Conservation (phyloP, 306 rosid genomes). For the Fragaria vesca region DNA sequence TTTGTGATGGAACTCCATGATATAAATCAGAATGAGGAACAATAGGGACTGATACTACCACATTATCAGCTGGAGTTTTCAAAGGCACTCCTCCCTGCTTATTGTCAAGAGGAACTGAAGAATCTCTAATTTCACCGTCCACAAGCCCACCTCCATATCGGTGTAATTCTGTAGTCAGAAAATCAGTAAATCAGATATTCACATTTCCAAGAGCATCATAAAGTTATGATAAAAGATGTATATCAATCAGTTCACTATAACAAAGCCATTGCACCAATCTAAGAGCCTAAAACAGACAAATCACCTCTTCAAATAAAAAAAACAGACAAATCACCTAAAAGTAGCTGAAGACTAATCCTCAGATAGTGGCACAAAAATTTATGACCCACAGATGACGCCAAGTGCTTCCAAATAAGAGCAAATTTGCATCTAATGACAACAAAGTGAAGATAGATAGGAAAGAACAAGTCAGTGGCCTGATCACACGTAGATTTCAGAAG, state of each 20-base stretch:
- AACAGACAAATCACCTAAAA: not conserved
- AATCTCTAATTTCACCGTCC: slow-evolving; percentile 79
- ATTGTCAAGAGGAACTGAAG: slow-evolving; percentile 48
- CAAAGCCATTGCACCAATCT: not conserved
- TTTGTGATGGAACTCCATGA: slow-evolving; percentile 84
- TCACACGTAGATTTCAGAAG: not conserved
- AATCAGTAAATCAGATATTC: slow-evolving; percentile 1
- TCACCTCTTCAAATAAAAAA: not conserved
- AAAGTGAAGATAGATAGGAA: not conserved
- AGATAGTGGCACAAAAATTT: not conserved
- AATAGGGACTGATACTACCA: slow-evolving; percentile 59
- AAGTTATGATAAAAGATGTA: not conserved
- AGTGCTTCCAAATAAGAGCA: not conserved
- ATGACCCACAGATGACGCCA: slow-evolving; percentile 8
- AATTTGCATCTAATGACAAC: slow-evolving; percentile 5
- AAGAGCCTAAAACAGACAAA: not conserved
- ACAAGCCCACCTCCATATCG: slow-evolving; percentile 86
- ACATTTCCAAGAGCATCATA: not conserved
- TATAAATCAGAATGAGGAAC: slow-evolving; percentile 73
- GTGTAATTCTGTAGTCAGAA: slow-evolving; percentile 66
- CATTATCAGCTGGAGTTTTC: slow-evolving; percentile 58
- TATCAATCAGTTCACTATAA: not conserved
- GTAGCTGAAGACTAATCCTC: not conserved
- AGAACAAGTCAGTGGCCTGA: not conserved
- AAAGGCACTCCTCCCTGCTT: slow-evolving; percentile 64